phyloP scores from a whole-genome alignment of 2,329 filamentous ascomycete genomes.

The Pseudodiploospora longispora region DNA sequence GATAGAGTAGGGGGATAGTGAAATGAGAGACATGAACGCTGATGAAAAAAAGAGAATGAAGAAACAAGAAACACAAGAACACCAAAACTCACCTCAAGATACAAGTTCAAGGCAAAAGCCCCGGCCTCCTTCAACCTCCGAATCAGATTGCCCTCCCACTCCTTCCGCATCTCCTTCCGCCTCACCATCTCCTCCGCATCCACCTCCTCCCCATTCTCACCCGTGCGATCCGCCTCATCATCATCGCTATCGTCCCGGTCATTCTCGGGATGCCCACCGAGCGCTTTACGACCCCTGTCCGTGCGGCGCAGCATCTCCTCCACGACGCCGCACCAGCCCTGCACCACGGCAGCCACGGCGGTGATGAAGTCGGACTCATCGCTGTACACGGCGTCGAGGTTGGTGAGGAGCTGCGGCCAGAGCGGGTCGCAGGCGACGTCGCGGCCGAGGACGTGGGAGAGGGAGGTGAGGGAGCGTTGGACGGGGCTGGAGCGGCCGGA shows the following conservation, averaged over 20 bases:
- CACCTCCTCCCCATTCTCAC: constrained; percentile 15
- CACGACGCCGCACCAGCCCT: constrained; percentile 31
- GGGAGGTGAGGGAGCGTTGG: constrained; percentile 22
- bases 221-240: no score
- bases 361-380: constrained; percentile 33
- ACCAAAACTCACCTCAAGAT: constrained; percentile 25
- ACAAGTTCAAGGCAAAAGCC: constrained; percentile 21
- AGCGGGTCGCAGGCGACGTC: constrained; percentile 31
- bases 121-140: constrained; percentile 10
- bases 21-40: no score
- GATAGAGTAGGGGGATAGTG: background rate
- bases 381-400: constrained; percentile 28
- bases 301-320: constrained; percentile 23
- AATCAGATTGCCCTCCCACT: background rate
- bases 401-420: constrained; percentile 33
- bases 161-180: constrained; percentile 34
- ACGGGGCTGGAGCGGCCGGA: constrained; percentile 23
- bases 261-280: no score
- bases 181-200: constrained; percentile 31
- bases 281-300: no score
- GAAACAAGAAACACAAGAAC: background rate
- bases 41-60: background rate
- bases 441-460: constrained; percentile 31
- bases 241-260: no score
- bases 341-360: constrained; percentile 27